Conservation (phyloP, 2,329 filamentous ascomycete species). For the Fusarium proliferatum region DNA sequence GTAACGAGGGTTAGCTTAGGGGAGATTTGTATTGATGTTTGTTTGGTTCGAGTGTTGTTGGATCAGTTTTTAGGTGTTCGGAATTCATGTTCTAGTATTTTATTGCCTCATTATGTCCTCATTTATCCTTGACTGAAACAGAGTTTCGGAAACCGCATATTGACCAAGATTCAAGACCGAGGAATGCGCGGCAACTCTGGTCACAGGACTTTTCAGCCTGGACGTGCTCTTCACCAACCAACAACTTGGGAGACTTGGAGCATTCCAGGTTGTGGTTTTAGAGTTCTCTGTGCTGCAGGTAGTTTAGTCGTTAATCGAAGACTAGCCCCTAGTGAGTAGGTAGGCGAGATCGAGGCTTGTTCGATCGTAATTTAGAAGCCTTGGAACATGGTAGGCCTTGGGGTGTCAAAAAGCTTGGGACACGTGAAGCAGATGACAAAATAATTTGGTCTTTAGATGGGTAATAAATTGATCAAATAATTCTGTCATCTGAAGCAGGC, state of each 20-base stretch:
- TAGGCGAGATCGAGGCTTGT: constrained; percentile 1
- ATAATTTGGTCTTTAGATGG: rapidly evolving
- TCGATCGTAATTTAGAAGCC: background rate
- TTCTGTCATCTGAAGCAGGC: background rate
- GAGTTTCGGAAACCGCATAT: background rate
- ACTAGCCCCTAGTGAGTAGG: background rate
- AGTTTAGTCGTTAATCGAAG: constrained; percentile 4
- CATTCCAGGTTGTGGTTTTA: background rate
- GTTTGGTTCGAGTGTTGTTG: background rate
- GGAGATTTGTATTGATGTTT: background rate
- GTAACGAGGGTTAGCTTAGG: background rate
- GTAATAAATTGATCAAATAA: rapidly evolving
- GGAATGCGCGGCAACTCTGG: background rate
- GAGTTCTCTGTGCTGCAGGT: background rate
- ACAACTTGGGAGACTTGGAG: background rate
- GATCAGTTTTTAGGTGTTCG: background rate
- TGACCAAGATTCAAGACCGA: background rate
- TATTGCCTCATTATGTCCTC: background rate
- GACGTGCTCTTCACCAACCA: background rate
- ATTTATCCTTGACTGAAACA: background rate
- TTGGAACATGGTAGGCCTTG: background rate
- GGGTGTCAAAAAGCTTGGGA: background rate
- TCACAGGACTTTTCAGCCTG: background rate
- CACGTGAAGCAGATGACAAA: background rate
- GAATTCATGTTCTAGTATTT: background rate